phyloP scores from a whole-genome alignment of 768 basidiomycete species.

The Lactifluus rugatus region DNA sequence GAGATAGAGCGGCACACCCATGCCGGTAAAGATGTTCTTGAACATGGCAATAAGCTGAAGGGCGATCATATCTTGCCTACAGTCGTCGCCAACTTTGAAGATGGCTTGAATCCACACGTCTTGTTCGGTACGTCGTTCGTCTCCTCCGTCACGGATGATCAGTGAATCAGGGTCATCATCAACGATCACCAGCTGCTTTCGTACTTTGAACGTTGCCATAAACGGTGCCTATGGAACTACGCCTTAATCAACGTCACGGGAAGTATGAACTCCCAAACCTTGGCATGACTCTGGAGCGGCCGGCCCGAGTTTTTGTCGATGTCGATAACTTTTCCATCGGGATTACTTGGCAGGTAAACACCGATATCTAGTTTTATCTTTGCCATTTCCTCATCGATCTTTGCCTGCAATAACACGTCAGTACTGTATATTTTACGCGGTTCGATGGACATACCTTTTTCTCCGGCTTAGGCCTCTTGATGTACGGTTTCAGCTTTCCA shows the following conservation, averaged over 20 bases:
- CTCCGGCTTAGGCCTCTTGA: slow-evolving; percentile 90
- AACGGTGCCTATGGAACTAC: slow-evolving; percentile 73
- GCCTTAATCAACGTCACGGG: not conserved
- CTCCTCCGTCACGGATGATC: slow-evolving; percentile 50
- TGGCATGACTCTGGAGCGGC: slow-evolving; percentile 95
- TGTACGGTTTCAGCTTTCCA: slow-evolving; percentile 91
- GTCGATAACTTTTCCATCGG: slow-evolving; percentile 93
- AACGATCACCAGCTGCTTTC: slow-evolving; percentile 67
- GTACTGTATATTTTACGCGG: not conserved
- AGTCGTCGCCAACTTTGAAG: slow-evolving; percentile 99
- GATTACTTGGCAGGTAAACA: slow-evolving; percentile 95
- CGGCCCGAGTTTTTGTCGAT: slow-evolving; percentile 95
- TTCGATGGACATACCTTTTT: slow-evolving; percentile 60
- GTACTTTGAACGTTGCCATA: slow-evolving; percentile 99
- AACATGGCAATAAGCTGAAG: slow-evolving; percentile 98
- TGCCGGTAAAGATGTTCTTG: slow-evolving; percentile 88
- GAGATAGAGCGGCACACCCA: slow-evolving; percentile 85
- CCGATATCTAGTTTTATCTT: slow-evolving; percentile 90
- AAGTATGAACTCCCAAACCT: slow-evolving; percentile 39
- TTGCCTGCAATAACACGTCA: slow-evolving; percentile 48
- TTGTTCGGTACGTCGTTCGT: slow-evolving; percentile 39
- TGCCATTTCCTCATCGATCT: slow-evolving; percentile 99
- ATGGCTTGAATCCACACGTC: slow-evolving; percentile 97
- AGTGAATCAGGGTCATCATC: slow-evolving; percentile 66
- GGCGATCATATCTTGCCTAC: slow-evolving; percentile 96